These are phyloP conservation scores for Saururus chinensis DNA, from an alignment of 164 flowering plant genomes.

Conservation along the genomic window DNA sequence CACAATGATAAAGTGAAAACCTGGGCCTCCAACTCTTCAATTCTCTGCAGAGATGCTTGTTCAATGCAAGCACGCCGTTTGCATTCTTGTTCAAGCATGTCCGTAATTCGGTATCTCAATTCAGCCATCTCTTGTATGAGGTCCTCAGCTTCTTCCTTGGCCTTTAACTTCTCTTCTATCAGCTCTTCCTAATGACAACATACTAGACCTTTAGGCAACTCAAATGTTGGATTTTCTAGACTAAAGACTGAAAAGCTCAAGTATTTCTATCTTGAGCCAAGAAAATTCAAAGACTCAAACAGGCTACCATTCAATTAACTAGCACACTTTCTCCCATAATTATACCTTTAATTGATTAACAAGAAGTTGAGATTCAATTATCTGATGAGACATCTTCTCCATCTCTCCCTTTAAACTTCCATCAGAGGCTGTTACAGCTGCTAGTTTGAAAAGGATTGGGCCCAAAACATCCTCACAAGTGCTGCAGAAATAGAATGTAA, in stretches of 20 bases:
- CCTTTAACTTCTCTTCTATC: slow-evolving; percentile 54
- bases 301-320: background rate
- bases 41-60: slow-evolving; percentile 77
- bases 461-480: slow-evolving; percentile 29
- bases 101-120: slow-evolving; percentile 60
- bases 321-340: background rate
- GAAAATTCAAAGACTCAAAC: background rate
- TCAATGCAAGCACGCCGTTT: slow-evolving; percentile 75
- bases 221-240: background rate
- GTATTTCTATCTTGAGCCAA: background rate
- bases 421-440: slow-evolving; percentile 22
- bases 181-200: slow-evolving; percentile 46
- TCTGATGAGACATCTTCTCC: slow-evolving; percentile 37
- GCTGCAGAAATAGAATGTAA: slow-evolving; percentile 22
- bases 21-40: slow-evolving; percentile 72
- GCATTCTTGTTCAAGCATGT: slow-evolving; percentile 77
- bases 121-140: slow-evolving; percentile 92
- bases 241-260: background rate
- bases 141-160: slow-evolving; percentile 85
- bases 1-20: slow-evolving; percentile 18
- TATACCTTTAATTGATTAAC: slow-evolving; percentile 69
- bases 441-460: slow-evolving; percentile 33
- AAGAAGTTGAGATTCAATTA: slow-evolving; percentile 45
- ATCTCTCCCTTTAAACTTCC: slow-evolving; percentile 24
- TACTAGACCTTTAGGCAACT: background rate